These are phyloP conservation scores for Penicillium sp. DNA, from an alignment of 2,329 filamentous ascomycete species.

Conservation along the genomic window DNA sequence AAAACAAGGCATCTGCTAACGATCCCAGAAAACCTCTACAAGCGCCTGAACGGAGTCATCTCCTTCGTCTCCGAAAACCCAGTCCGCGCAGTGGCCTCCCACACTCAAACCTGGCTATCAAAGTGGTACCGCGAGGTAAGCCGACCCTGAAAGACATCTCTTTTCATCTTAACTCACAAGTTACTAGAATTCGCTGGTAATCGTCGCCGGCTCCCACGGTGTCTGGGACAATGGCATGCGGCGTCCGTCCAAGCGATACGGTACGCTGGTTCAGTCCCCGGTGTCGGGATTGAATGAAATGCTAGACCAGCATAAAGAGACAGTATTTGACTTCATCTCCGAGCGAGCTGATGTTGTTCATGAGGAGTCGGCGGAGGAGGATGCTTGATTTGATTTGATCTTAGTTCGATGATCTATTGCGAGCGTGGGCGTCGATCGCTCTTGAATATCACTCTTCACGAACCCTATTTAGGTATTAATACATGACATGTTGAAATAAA, in stretches of 20 bases:
- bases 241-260: slow-evolving; percentile 59
- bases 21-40: slow-evolving; percentile 59
- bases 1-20: slow-evolving; percentile 9
- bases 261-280: slow-evolving; percentile 52
- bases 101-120: slow-evolving; percentile 67
- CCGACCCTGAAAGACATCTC: neutral
- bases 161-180: neutral
- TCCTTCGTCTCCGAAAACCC: slow-evolving; percentile 77
- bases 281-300: slow-evolving; percentile 56
- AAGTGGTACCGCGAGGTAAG: slow-evolving; percentile 76
- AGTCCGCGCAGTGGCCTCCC: slow-evolving; percentile 77
- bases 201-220: slow-evolving; percentile 72
- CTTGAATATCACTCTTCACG: neutral
- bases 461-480: neutral
- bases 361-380: slow-evolving; percentile 29
- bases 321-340: slow-evolving; percentile 52
- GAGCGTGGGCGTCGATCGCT: neutral
- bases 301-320: slow-evolving; percentile 54
- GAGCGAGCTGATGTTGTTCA: slow-evolving; percentile 34
- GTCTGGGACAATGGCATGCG: slow-evolving; percentile 68
- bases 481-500: neutral
- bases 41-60: slow-evolving; percentile 70
- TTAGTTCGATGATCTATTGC: neutral
- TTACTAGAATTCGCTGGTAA: slow-evolving; percentile 71
- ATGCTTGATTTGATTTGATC: neutral